These are phyloP conservation scores for Globisporangium rhizosaccharum DNA, from an alignment of 352 stramenopile species.

Conservation along the genomic window DNA sequence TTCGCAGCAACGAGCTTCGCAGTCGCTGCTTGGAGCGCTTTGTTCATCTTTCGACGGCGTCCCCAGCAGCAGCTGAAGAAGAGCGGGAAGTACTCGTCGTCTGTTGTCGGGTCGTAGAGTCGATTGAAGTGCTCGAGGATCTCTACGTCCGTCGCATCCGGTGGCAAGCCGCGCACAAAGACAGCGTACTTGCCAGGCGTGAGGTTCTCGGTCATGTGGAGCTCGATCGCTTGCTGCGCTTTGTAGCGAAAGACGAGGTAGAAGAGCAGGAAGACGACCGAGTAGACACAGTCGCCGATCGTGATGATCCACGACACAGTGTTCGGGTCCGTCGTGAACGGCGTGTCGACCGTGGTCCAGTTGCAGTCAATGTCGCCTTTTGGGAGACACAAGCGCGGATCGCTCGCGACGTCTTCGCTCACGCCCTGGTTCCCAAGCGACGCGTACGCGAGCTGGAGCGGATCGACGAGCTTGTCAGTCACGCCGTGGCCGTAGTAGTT, in stretches of 20 bases:
- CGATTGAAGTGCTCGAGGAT: constrained; percentile 74
- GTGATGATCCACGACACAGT: constrained; percentile 76
- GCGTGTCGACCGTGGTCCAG: constrained; percentile 57
- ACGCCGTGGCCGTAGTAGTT: constrained; percentile 67
- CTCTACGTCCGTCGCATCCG: constrained; percentile 54
- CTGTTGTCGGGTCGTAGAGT: constrained; percentile 64
- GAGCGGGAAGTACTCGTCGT: constrained; percentile 54
- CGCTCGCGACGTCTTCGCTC: constrained; percentile 40
- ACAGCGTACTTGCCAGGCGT: constrained; percentile 81
- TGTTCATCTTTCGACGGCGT: constrained; percentile 14
- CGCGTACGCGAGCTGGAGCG: constrained; percentile 59
- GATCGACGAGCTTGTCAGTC: constrained; percentile 60
- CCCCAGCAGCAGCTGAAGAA: constrained; percentile 69
- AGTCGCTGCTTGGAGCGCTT: neutral
- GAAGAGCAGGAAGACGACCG: constrained; percentile 63
- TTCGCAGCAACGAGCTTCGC: constrained; percentile 17
- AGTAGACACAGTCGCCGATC: constrained; percentile 53
- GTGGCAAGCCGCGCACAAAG: constrained; percentile 63
- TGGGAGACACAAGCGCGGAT: constrained; percentile 38
- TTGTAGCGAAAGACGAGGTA: constrained; percentile 44
- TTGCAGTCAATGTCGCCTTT: constrained; percentile 66
- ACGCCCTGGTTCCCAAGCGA: constrained; percentile 80
- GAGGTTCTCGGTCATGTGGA: constrained; percentile 68
- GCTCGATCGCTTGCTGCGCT: constrained; percentile 45
- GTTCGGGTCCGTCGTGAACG: constrained; percentile 49